Evolutionary conservation across 1,139 yeast species (phyloP).

Genomic region (Yamadazyma sp.): DNA sequence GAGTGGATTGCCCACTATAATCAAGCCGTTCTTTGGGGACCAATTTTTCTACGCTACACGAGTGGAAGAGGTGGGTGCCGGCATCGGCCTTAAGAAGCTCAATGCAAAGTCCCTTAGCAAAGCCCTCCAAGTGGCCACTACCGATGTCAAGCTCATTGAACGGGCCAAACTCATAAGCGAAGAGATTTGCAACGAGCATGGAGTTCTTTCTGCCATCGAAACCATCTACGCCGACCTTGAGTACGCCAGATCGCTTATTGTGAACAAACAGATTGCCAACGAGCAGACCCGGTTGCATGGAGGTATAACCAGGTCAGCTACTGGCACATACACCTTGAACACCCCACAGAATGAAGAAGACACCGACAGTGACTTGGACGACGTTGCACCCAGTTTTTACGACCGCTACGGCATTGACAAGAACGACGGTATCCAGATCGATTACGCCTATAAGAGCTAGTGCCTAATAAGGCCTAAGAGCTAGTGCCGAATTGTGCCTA

Average conservation of each 20-base stretch:
- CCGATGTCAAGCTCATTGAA: constrained; percentile 63
- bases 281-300: constrained; percentile 12
- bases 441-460: neutral
- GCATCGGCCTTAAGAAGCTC: constrained; percentile 67
- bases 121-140: constrained; percentile 68
- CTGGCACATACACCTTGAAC: constrained; percentile 7
- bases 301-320: constrained; percentile 8
- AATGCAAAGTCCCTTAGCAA: constrained; percentile 61
- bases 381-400: neutral
- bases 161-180: constrained; percentile 65
- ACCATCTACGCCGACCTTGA: constrained; percentile 76
- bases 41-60: constrained; percentile 89
- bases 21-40: constrained; percentile 95
- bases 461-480: too few species aligned
- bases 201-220: constrained; percentile 76
- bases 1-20: constrained; percentile 84
- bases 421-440: neutral
- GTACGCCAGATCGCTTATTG: constrained; percentile 59
- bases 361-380: neutral
- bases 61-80: constrained; percentile 90
- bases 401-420: neutral
- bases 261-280: constrained; percentile 18
- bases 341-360: constrained; percentile 8
- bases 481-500: too few species aligned
- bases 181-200: constrained; percentile 67